Evolutionary conservation across 2,329 filamentous ascomycete genomes (phyloP).

Genomic region (Botrytis medusae): DNA sequence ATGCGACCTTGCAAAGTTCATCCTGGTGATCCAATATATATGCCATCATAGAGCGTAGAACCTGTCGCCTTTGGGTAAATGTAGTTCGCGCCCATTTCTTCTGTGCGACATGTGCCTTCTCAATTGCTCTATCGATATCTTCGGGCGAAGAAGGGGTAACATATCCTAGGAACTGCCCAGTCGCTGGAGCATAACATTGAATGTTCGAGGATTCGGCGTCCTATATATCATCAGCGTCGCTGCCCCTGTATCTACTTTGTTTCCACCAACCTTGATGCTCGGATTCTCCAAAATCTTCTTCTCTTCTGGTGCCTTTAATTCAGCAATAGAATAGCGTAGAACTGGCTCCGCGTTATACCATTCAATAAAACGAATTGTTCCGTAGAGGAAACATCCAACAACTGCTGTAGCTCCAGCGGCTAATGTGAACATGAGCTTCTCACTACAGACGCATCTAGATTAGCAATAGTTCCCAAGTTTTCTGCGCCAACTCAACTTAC

Average conservation of each 20-base stretch:
- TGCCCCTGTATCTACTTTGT: conserved; percentile 21
- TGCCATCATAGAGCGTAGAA: conserved; percentile 78
- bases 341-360: conserved; percentile 42
- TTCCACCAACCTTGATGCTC: conserved; percentile 54
- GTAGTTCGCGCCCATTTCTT: conserved; percentile 72
- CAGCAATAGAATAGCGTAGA: conserved; percentile 59
- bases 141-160: conserved; percentile 74
- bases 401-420: conserved; percentile 29
- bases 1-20: conserved; percentile 79
- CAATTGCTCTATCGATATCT: conserved; percentile 77
- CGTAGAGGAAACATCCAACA: conserved; percentile 32
- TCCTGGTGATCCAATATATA: conserved; percentile 88
- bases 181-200: conserved; percentile 87
- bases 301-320: conserved; percentile 61
- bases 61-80: conserved; percentile 73
- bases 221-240: conserved; percentile 39
- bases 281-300: conserved; percentile 58
- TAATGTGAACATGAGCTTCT: conserved; percentile 29
- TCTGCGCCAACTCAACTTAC: conserved; percentile 25
- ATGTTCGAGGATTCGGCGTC: conserved; percentile 65
- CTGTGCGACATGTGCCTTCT: conserved; percentile 73
- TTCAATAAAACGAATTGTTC: conserved; percentile 27
- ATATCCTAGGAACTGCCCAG: conserved; percentile 76
- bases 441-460: conserved; percentile 24
- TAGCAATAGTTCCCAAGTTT: conserved; percentile 13